Conservation (phyloP, 163 green algal genomes). For the Prototheca wickerhamii region DNA sequence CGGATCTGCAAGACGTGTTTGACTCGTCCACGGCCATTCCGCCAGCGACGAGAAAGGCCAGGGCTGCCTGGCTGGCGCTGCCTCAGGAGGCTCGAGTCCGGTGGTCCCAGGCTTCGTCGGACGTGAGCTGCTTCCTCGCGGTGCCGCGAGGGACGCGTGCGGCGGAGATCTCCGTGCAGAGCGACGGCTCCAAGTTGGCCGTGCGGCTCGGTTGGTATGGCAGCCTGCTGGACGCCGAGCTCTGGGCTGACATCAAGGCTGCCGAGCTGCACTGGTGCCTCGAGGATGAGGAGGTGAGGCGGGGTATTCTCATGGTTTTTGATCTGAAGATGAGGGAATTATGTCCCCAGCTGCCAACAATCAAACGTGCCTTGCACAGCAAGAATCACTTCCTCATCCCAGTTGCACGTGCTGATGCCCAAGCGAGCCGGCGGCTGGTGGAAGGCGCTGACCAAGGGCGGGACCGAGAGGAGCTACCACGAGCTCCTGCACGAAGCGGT, state of each 20-base stretch:
- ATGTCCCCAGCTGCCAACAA: not conserved
- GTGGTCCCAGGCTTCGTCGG: conserved; percentile 43
- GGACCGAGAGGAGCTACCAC: conserved; percentile 13
- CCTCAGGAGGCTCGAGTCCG: conserved; percentile 1
- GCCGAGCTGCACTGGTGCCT: conserved; percentile 45
- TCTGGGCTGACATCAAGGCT: conserved; percentile 32
- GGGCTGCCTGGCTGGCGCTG: not conserved
- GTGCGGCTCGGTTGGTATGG: conserved; percentile 54
- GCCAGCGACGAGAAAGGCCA: too few species aligned
- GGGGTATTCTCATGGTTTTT: not conserved
- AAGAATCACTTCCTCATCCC: not conserved
- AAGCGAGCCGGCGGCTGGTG: conserved; percentile 19
- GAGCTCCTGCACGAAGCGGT: conserved; percentile 30
- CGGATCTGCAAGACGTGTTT: too few species aligned
- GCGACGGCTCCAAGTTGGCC: conserved; percentile 26
- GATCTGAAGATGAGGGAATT: not conserved
- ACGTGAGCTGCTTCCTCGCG: conserved; percentile 31
- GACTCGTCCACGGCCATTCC: too few species aligned
- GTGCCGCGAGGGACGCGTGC: conserved; percentile 30
- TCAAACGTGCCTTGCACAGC: not conserved
- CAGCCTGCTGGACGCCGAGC: conserved; percentile 46
- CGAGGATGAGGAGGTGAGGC: conserved; percentile 28
- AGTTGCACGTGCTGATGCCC: conserved; percentile 21
- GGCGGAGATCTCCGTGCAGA: conserved; percentile 29
- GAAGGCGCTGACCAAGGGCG: conserved; percentile 20